Conservation (phyloP, 805 yeast genomes). For the Nakazawaea ambrosiae region DNA sequence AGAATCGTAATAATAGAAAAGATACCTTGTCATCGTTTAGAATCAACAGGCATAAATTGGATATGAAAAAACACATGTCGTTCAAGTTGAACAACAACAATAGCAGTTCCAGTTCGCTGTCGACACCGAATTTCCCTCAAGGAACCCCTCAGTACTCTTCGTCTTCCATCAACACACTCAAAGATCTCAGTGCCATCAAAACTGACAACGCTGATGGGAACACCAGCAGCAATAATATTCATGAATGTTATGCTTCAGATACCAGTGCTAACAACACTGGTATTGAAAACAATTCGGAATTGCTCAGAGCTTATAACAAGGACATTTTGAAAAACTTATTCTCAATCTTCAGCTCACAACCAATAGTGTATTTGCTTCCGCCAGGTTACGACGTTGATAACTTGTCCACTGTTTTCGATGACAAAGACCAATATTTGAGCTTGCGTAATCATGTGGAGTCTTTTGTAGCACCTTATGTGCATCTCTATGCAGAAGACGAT, state of each 20-base stretch:
- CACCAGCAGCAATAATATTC: background rate
- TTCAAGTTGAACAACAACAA: constrained; percentile 3
- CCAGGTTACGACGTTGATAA: background rate
- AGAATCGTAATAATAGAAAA: background rate
- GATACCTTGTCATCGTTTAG: constrained; percentile 6
- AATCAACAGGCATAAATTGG: constrained; percentile 9
- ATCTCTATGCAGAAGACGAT: constrained; percentile 31
- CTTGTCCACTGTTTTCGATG: background rate
- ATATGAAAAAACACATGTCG: constrained; percentile 8
- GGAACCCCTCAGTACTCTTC: background rate
- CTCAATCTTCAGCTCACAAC: constrained; percentile 3
- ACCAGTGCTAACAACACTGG: background rate
- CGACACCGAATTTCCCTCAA: constrained; percentile 11
- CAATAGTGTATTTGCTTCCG: constrained; percentile 7
- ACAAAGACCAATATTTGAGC: background rate
- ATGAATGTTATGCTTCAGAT: background rate
- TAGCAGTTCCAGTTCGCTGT: constrained; percentile 12
- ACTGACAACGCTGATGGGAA: background rate
- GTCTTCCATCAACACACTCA: constrained; percentile 1
- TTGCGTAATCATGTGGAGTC: background rate
- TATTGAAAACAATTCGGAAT: background rate
- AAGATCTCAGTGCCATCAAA: background rate
- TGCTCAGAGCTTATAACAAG: constrained; percentile 1
- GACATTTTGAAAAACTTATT: constrained; percentile 7
- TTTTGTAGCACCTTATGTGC: constrained; percentile 26